A percentile compares a stretch with the other conserved stretches of the same genome.
Conservation (phyloP, 2,329 filamentous ascomycete genomes). For the Thermothelomyces thermophilus region DNA sequence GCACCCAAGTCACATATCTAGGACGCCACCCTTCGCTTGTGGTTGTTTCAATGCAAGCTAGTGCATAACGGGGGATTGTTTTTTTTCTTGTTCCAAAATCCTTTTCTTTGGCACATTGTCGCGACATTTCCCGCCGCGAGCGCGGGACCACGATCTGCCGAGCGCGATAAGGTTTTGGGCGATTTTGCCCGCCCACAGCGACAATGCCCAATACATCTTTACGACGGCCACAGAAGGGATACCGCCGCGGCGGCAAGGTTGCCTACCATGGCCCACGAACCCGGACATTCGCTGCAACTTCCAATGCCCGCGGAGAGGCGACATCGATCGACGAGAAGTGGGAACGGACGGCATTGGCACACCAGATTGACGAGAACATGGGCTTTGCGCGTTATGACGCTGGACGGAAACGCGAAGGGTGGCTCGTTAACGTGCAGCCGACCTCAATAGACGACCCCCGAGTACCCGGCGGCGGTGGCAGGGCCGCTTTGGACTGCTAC, state of each 20-base stretch:
- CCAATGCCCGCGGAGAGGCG: conserved; percentile 67
- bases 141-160: background rate
- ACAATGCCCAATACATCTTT: conserved; percentile 56
- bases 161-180: background rate
- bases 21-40: background rate
- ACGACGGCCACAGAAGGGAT: conserved; percentile 57
- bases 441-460: conserved; percentile 83
- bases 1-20: background rate
- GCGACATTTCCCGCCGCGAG: background rate
- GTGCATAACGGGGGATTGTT: background rate
- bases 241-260: conserved; percentile 60
- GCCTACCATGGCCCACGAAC: conserved; percentile 63
- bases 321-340: conserved; percentile 91
- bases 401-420: conserved; percentile 72
- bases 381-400: conserved; percentile 90
- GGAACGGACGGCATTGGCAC: conserved; percentile 74
- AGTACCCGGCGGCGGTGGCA: conserved; percentile 74
- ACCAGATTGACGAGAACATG: conserved; percentile 90
- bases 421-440: conserved; percentile 92
- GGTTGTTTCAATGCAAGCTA: background rate
- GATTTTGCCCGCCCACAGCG: conserved; percentile 10
- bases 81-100: background rate
- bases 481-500: conserved; percentile 91
- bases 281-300: conserved; percentile 74
- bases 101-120: background rate